Evolutionary conservation across 2,329 filamentous ascomycete genomes (phyloP).

Genomic region (Alternaria gansuensis): DNA sequence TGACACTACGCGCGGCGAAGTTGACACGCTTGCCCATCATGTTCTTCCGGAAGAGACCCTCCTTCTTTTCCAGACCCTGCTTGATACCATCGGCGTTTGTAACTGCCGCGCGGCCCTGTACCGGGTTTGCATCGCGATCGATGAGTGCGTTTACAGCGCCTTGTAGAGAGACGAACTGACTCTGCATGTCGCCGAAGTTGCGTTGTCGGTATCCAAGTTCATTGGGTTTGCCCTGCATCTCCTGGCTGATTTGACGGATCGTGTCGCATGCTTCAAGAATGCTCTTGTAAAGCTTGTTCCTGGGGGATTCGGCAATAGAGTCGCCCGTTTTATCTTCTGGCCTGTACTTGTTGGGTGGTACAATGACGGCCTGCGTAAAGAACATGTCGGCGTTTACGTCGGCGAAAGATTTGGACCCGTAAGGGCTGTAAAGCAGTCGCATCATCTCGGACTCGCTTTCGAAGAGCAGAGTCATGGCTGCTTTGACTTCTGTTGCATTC

Average conservation of each 20-base stretch:
- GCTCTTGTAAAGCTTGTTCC: conserved; percentile 86
- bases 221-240: conserved; percentile 64
- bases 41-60: conserved; percentile 96
- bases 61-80: conserved; percentile 97
- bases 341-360: conserved; percentile 91
- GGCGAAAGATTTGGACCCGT: conserved; percentile 65
- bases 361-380: conserved; percentile 84
- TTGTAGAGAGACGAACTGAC: conserved; percentile 83
- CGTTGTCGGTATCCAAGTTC: conserved; percentile 58
- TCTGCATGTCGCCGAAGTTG: conserved; percentile 79
- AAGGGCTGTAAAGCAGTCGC: conserved; percentile 82
- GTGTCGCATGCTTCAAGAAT: conserved; percentile 79
- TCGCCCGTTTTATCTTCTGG: conserved; percentile 85
- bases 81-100: conserved; percentile 94
- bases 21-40: conserved; percentile 99
- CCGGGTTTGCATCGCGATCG: conserved; percentile 85
- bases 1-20: conserved; percentile 95
- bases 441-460: conserved; percentile 86
- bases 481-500: conserved; percentile 82
- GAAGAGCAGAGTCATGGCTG: conserved; percentile 80
- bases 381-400: conserved; percentile 86
- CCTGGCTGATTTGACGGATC: conserved; percentile 77
- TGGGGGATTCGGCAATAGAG: conserved; percentile 84
- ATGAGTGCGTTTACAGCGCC: conserved; percentile 92
- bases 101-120: conserved; percentile 78